A percentile compares a stretch with the other conserved stretches of the same genome.
These are phyloP conservation scores for Cordia subcordata DNA, from an alignment of 257 asterid species.

Conservation along the genomic window DNA sequence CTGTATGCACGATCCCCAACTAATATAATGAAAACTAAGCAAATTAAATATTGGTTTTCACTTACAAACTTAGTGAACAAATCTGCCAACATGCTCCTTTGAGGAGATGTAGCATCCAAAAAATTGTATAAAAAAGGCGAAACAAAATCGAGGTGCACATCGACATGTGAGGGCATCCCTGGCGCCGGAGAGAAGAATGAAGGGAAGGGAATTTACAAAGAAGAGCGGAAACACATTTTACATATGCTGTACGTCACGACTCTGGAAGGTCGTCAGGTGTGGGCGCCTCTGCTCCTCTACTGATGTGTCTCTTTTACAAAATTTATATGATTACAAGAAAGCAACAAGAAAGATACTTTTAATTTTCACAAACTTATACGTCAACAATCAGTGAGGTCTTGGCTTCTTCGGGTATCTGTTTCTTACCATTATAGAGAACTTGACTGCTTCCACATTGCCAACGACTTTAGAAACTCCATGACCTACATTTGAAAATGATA, in stretches of 20 bases:
- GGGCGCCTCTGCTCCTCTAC: conserved; percentile 58
- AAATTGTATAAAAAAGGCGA: neutral
- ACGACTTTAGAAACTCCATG: conserved; percentile 71
- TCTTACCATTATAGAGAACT: conserved; percentile 13
- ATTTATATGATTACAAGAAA: conserved; percentile 7
- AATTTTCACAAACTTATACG: no score
- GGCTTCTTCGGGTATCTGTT: conserved; percentile 16
- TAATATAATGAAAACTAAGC: no score
- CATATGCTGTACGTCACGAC: conserved; percentile 4
- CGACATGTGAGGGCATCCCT: conserved; percentile 56
- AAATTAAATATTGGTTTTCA: no score
- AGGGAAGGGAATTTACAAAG: conserved; percentile 15
- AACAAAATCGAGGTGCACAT: no score
- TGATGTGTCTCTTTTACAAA: conserved; percentile 18
- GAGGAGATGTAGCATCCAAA: conserved; percentile 9
- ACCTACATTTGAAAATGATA: conserved; percentile 35
- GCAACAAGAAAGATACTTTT: no score
- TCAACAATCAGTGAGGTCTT: no score
- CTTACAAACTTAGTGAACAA: no score
- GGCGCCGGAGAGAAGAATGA: conserved; percentile 26
- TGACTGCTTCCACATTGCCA: conserved; percentile 68
- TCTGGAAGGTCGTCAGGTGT: conserved; percentile 16
- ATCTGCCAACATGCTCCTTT: no score
- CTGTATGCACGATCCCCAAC: no score
- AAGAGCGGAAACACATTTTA: conserved; percentile 12